Conservation (phyloP, 768 basidiomycete species). For the Kwoniella newhampshirensis region DNA sequence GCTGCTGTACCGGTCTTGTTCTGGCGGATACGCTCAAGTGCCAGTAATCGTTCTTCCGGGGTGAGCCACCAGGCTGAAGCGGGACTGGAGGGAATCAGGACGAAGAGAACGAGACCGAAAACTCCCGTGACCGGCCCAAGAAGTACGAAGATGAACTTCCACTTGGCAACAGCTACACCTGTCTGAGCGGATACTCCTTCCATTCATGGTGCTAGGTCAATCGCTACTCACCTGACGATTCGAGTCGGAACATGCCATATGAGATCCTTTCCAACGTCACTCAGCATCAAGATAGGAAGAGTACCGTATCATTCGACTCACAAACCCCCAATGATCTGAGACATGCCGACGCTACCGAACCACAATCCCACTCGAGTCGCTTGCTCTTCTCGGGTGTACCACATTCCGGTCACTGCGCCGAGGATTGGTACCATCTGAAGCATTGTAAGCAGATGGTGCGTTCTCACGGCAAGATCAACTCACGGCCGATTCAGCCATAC, state of each 20-base stretch:
- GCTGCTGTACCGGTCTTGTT: slow-evolving; percentile 4
- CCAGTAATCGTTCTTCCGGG: slow-evolving; percentile 4
- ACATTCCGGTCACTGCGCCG: not conserved
- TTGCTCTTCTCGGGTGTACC: slow-evolving; percentile 2
- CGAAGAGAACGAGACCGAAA: slow-evolving; percentile 8
- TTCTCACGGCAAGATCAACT: not conserved
- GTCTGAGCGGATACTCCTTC: no score
- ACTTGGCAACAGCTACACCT: no score
- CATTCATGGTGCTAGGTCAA: no score
- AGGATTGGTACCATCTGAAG: not conserved
- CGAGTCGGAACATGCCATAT: not conserved
- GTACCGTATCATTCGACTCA: no score
- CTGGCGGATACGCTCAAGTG: slow-evolving; percentile 13
- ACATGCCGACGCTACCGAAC: slow-evolving; percentile 1
- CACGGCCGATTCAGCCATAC: slow-evolving; percentile 4
- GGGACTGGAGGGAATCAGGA: slow-evolving; percentile 14
- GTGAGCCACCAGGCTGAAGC: slow-evolving; percentile 25
- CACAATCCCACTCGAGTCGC: not conserved
- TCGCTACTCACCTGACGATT: no score
- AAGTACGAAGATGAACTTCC: slow-evolving; percentile 3
- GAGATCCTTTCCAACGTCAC: no score
- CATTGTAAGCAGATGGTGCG: not conserved
- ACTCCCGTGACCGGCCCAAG: not conserved
- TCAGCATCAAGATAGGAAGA: no score
- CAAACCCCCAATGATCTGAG: slow-evolving; percentile 1